phyloP scores from a whole-genome alignment of 176 grass and related monocot genomes.

The Aegilops speltoides region DNA sequence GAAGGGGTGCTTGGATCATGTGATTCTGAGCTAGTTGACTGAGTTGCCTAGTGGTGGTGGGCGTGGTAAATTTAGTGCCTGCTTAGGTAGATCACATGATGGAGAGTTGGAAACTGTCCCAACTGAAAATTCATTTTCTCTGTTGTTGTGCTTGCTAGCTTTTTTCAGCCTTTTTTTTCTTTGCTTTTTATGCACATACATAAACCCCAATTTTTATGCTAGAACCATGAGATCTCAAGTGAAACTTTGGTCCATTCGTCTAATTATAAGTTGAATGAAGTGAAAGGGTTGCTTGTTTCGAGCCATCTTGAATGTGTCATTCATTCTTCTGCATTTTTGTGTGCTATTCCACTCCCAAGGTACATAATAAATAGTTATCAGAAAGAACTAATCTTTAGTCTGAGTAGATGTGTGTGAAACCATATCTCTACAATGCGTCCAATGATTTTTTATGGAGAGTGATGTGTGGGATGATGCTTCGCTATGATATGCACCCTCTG shows the following conservation, averaged over 20 bases:
- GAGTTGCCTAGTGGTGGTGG: not conserved
- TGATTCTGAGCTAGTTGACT: not conserved
- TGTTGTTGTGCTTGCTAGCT: not conserved
- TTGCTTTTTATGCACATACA: not conserved
- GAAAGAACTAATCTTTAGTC: not conserved
- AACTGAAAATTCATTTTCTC: not conserved
- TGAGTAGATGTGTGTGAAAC: not conserved
- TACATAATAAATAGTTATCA: not conserved
- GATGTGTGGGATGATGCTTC: not conserved
- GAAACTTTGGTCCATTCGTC: not conserved
- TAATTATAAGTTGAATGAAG: conserved; percentile 5
- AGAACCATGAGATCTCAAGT: not conserved
- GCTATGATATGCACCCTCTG: not conserved
- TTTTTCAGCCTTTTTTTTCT: not conserved
- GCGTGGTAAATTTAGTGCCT: not conserved
- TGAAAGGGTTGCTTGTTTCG: not conserved
- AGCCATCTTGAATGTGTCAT: not conserved
- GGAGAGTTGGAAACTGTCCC: not conserved
- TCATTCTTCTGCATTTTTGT: not conserved
- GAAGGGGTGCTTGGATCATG: not conserved
- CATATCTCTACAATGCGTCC: not conserved
- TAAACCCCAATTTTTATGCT: not conserved
- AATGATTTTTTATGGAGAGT: not conserved
- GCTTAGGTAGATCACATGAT: conserved; percentile 10
- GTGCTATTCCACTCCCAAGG: not conserved